Evolutionary conservation across 805 yeast genomes (phyloP), one percentile per base, ranked within the genome.

Genomic region (Barnettozyma californica): DNA sequence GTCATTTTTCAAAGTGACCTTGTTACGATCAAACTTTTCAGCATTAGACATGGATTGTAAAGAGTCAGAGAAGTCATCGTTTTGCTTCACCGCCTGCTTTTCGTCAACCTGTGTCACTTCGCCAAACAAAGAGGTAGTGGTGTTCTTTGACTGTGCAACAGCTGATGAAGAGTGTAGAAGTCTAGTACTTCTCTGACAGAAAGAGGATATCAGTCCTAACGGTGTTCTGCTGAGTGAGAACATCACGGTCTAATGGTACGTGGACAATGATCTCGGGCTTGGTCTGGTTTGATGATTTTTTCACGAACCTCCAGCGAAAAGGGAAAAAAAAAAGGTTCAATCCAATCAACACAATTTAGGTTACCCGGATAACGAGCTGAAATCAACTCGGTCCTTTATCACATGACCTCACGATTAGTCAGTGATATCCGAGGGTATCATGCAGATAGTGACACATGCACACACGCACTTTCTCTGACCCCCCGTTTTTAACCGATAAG

Each of bases 1-100:
- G 56, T 70, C 74, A 45, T 64, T 68, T 4, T 60, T 55, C 4
- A 65, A 42, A 2, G 69, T 68, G 25, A 70, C 56, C n/a, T 58
- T 53, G 18, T 50, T 58, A 29, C 49, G 54, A 25, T 54, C 50
- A n/a, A 53, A 50, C n/a, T 51, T 46, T 16, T 55, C 60, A 9
- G 50, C 55, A 4, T 53, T 47, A 11, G 53, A 49, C 60, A 59
- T 56, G 8, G 60, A 47, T 44, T 60, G 64, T 9, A 58, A 46
- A 13, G 63, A 56, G 13, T 57, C 63, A 35, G 58, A 50, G 41
- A 57, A 57, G 33, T 57, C 63, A 36, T 38, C 44, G 35, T 52
- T 43, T 46, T 54, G 55, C 44, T 46, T 49, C 9, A 53, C 34
- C 8, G 49, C 45, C 23, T 45, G 43, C 33, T 54, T 50, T 23